Evolutionary conservation across 495 filamentous ascomycete species (phyloP).

Genomic region (Tuber umbilicatum): DNA sequence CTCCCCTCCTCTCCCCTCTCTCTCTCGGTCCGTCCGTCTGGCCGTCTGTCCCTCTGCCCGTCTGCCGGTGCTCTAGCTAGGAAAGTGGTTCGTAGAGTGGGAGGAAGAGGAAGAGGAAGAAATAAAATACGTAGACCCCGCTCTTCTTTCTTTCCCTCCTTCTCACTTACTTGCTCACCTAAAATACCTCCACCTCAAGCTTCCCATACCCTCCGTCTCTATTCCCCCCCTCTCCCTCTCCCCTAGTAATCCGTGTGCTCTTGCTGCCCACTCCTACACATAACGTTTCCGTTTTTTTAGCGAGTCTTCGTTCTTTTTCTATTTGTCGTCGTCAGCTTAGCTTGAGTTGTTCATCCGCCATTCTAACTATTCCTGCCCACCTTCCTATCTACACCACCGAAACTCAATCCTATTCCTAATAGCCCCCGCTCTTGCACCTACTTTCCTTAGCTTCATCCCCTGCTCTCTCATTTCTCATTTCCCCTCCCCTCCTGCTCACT

Average conservation of each 20-base stretch:
- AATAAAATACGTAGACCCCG: not conserved
- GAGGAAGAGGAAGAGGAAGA: slow-evolving; percentile 3
- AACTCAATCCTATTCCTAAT: not conserved
- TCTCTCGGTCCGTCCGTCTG: not conserved
- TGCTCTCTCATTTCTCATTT: not conserved
- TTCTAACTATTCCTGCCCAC: not conserved
- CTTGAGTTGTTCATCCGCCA: not conserved
- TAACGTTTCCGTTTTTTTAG: not conserved
- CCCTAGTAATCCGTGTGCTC: not conserved
- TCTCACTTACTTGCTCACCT: not conserved
- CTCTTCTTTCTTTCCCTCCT: not conserved
- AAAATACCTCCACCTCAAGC: not conserved
- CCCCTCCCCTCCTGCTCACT: not conserved
- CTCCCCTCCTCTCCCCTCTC: slow-evolving; percentile 6
- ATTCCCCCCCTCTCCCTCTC: not conserved
- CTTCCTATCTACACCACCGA: not conserved
- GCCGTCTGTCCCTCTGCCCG: not conserved
- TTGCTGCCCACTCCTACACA: not conserved
- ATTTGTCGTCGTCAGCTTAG: slow-evolving; percentile 4
- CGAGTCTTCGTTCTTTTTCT: not conserved
- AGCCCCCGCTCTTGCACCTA: not conserved
- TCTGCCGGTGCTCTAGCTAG: not conserved
- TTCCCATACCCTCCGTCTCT: not conserved
- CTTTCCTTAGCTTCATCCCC: not conserved
- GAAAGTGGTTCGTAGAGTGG: not conserved